phyloP scores from a whole-genome alignment of 371 early-diverging fungal genomes.

The Zancudomyces culisetae region DNA sequence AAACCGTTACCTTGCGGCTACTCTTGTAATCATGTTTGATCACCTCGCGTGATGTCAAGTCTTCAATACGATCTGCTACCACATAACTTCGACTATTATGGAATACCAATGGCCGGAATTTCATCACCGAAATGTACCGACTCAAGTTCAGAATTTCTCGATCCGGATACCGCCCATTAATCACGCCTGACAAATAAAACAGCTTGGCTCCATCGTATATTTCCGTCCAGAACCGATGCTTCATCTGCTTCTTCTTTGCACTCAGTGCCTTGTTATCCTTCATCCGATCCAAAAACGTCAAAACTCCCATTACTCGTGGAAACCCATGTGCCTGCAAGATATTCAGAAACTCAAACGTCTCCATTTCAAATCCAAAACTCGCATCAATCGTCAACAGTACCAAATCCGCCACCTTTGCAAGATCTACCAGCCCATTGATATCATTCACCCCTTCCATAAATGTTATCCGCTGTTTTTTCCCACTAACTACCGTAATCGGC shows the following conservation, averaged over 20 bases:
- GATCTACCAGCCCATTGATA: slow-evolving; percentile 92
- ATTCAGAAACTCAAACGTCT: slow-evolving; percentile 98
- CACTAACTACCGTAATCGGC: slow-evolving; percentile 89
- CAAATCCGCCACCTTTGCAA: slow-evolving; percentile 94
- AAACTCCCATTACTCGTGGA: slow-evolving; percentile 91
- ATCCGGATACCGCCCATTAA: slow-evolving; percentile 82
- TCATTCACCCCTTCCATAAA: slow-evolving; percentile 94
- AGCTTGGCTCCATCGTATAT: slow-evolving; percentile 95
- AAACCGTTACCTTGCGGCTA: slow-evolving; percentile 80
- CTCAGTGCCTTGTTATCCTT: slow-evolving; percentile 73
- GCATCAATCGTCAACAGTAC: slow-evolving; percentile 93
- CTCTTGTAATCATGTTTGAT: slow-evolving; percentile 59
- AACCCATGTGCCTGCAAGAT: slow-evolving; percentile 95
- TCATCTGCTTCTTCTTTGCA: slow-evolving; percentile 78
- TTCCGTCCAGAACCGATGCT: slow-evolving; percentile 97
- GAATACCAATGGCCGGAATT: slow-evolving; percentile 92
- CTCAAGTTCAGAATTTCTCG: slow-evolving; percentile 82
- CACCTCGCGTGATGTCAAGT: slow-evolving; percentile 80
- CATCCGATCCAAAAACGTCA: slow-evolving; percentile 88
- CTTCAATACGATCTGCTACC: slow-evolving; percentile 89
- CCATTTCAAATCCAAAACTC: slow-evolving; percentile 97
- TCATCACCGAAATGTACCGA: slow-evolving; percentile 92
- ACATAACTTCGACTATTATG: slow-evolving; percentile 89
- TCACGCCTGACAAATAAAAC: slow-evolving; percentile 86
- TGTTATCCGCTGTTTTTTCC: slow-evolving; percentile 86